Base-by-base conservation (phyloP, 2,329 filamentous ascomycete genomes). In the Dactylellina cionopaga region DNA sequence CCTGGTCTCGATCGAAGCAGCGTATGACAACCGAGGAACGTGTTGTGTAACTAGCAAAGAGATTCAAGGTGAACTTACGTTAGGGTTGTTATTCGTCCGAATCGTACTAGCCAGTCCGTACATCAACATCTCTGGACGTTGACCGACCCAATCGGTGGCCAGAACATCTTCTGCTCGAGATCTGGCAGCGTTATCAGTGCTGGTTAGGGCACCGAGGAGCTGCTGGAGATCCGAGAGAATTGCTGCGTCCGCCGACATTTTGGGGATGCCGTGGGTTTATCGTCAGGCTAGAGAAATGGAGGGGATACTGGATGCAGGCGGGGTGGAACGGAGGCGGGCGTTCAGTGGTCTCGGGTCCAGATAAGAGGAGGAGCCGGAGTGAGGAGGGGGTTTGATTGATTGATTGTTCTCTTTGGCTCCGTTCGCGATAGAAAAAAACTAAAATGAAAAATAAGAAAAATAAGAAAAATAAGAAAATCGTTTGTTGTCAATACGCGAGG, bases 91-190 rank as follows among this genome's bases (percentile, higher is more conserved):
- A n/a, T 90, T 88, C 75, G 86, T 88, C 78, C 91, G 88, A 77
- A 96, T 64, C 82, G 98, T 94, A 83, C 98, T 95, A 39, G 90
- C 93, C 77, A 99, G 84, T 75, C 93, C 95, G 90, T 98, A 95
- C 79, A 99, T 83, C 76, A 98, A 85, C 77, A 96, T 86, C 78
- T 97, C 93, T 33, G 95, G 93, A 73, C 90, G 87, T 65, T 87
- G 85, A 74, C 84, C 83, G 33, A 92, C 90, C 95, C 95, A 99
- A 84, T 92, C 93, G 81, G 88, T 91, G 80, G 92, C 91, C 74
- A 99, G 84, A 80, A 93, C 90, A 75, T 96, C 92, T 82, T 99
- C 95, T 56, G 94, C 94, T 80, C 92, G 88, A 27, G 90, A 88
- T 80, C 95, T 90, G 77, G 92, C 85, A 68, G 85, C 85, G 83